phyloP scores from a whole-genome alignment of 2,329 filamentous ascomycete species.

The Cladophialophora bantiana region DNA sequence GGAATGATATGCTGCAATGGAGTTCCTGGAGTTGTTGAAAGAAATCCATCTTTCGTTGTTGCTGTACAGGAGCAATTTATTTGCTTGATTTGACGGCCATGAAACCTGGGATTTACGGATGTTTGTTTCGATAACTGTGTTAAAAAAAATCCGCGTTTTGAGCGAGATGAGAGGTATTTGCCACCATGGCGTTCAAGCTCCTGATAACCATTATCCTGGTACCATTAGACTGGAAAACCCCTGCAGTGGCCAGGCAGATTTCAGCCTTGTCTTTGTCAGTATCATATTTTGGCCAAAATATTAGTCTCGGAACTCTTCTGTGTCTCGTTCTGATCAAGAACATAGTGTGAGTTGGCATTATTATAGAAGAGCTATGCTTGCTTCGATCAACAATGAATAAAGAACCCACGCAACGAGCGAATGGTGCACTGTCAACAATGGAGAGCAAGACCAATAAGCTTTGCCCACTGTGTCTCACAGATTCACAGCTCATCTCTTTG shows the following conservation, averaged over 20 bases:
- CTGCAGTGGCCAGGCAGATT: neutral
- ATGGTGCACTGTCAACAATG: neutral
- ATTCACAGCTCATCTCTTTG: neutral
- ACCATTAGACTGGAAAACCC: neutral
- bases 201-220: neutral
- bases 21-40: neutral
- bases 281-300: neutral
- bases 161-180: neutral
- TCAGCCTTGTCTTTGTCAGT: neutral
- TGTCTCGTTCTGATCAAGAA: neutral
- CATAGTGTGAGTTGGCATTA: neutral
- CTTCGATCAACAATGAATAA: neutral
- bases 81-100: slow-evolving; percentile 3
- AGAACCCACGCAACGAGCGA: neutral
- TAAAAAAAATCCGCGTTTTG: neutral
- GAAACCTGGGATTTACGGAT: neutral
- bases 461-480: too few species aligned
- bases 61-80: neutral
- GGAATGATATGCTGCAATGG: neutral
- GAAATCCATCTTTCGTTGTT: neutral
- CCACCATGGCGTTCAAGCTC: neutral
- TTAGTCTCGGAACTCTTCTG: neutral
- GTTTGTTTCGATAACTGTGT: neutral
- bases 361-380: neutral
- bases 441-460: neutral